Evolutionary conservation across 2,329 filamentous ascomycete genomes (phyloP).

Genomic region (Xylaria sp.): DNA sequence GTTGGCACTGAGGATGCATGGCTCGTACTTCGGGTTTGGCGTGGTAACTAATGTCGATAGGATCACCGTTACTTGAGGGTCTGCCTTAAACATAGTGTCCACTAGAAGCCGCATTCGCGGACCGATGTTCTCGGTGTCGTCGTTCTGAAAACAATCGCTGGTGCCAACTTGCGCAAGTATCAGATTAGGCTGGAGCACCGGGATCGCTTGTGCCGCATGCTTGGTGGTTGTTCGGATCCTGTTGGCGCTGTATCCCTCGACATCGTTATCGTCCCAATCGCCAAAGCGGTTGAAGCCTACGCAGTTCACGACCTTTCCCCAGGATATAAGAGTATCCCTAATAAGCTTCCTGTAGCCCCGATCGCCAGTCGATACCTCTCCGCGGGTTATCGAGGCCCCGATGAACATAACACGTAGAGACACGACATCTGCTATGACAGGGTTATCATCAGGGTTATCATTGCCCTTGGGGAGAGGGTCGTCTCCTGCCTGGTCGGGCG

Average conservation of each 20-base stretch:
- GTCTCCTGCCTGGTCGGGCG: no score
- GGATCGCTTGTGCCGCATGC: conserved; percentile 41
- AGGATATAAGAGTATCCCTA: conserved; percentile 41
- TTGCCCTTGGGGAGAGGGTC: no score
- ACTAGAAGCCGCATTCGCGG: conserved; percentile 40
- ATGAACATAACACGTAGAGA: conserved; percentile 46
- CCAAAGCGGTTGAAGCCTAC: conserved; percentile 47
- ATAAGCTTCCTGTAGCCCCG: conserved; percentile 45
- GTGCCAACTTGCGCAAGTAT: conserved; percentile 45
- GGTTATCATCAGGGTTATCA: not conserved
- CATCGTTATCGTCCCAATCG: conserved; percentile 45
- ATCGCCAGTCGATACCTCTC: conserved; percentile 41
- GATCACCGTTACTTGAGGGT: conserved; percentile 41
- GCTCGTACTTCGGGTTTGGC: conserved; percentile 40
- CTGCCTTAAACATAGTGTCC: conserved; percentile 39
- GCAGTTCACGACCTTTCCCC: conserved; percentile 44
- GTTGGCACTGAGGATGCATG: conserved; percentile 43
- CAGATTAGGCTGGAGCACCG: conserved; percentile 44
- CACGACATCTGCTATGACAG: conserved; percentile 22
- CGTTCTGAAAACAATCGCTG: conserved; percentile 45
- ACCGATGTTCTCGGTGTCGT: conserved; percentile 39
- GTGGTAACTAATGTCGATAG: conserved; percentile 45
- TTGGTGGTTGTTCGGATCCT: conserved; percentile 40
- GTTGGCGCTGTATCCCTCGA: conserved; percentile 42
- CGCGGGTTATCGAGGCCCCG: conserved; percentile 44